These are phyloP conservation scores for Patellaria atrata DNA, from an alignment of 495 filamentous ascomycete genomes.

Conservation along the genomic window DNA sequence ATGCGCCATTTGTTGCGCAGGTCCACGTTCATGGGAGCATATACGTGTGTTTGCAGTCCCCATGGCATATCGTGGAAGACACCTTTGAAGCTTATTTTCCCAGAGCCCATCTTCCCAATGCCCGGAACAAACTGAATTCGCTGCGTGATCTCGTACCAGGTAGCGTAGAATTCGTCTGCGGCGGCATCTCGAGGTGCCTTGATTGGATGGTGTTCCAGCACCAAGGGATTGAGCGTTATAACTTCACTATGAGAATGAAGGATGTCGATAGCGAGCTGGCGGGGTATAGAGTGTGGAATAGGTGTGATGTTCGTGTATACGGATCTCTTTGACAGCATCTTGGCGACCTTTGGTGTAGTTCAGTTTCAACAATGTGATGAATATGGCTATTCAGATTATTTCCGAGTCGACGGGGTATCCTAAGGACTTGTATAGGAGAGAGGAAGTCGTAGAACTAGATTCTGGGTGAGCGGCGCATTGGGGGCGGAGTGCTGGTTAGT, in stretches of 20 bases:
- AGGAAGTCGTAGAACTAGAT: too few relatives aligned
- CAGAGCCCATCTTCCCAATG: constrained; percentile 21
- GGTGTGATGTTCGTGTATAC: constrained; percentile 28
- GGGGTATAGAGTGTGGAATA: constrained; percentile 25
- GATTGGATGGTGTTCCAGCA: constrained; percentile 20
- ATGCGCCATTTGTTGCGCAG: constrained; percentile 26
- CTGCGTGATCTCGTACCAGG: constrained; percentile 28
- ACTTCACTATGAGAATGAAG: constrained; percentile 27
- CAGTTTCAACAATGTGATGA: too few relatives aligned
- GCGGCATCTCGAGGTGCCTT: constrained; percentile 26
- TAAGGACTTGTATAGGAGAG: too few relatives aligned
- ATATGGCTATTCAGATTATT: too few relatives aligned
- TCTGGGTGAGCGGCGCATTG: too few relatives aligned
- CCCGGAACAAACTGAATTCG: constrained; percentile 25
- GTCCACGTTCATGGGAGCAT: constrained; percentile 24
- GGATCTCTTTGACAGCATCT: constrained; percentile 22
- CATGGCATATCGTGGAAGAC: constrained; percentile 27
- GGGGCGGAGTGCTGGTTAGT: too few relatives aligned
- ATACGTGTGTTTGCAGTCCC: constrained; percentile 27
- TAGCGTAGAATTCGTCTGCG: constrained; percentile 25
- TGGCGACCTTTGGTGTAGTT: constrained; percentile 5
- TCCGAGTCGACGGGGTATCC: too few relatives aligned
- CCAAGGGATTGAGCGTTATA: constrained; percentile 27
- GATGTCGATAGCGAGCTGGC: constrained; percentile 28
- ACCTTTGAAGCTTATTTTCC: constrained; percentile 26